Base-by-base conservation (phyloP, 2,329 filamentous ascomycete genomes). In the Arthrinium phaeospermum region DNA sequence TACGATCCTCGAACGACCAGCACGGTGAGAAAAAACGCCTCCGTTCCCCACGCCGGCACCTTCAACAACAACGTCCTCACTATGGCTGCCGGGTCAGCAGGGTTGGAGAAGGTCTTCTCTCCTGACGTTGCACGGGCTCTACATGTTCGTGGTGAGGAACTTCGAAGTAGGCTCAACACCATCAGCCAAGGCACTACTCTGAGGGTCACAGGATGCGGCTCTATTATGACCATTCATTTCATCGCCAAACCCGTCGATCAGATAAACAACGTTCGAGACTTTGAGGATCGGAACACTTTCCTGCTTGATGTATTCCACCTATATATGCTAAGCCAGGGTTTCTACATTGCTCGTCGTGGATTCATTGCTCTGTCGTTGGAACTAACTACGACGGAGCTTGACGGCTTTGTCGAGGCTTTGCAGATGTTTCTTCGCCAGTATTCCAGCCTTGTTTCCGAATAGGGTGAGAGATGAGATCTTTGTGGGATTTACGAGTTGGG, bases 51-150 rank as follows among this genome's bases (percentile, higher is more conserved):
- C 73, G 85, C 87, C 0, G 88, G 89, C 0, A 91, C 89, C 0
- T 90, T 90, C 79, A 90, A 91, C 79, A 93, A 93, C 77, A 93
- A 93, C 78, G 83, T 75, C 27, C 69, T 79, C 57, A 78, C 75
- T 8, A 89, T 91, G 89, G 80, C 81, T 16, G 87, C 86, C 1
- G 90, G 89, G 2, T 77, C 74, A 45, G 75, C 75, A 4, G 81
- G 77, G 22, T 70, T 81, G 57, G 70, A 72, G n/a, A 24, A 72
- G 19, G 76, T 81, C 14, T 81, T 77, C 69, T 81, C 78, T n/a
- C 73, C 75, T 0, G 78, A 76, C 46, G 76, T 73, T 12, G 74
- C 74, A 41, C 68, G 72, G 45, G 73, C 53, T 47, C 74, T 81
- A 22, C 79, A 80, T 49, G 69, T 37, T 8, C 73, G 72, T 46